Conservation (phyloP, 2,329 filamentous ascomycete species). For the Paecilomyces sp. region DNA sequence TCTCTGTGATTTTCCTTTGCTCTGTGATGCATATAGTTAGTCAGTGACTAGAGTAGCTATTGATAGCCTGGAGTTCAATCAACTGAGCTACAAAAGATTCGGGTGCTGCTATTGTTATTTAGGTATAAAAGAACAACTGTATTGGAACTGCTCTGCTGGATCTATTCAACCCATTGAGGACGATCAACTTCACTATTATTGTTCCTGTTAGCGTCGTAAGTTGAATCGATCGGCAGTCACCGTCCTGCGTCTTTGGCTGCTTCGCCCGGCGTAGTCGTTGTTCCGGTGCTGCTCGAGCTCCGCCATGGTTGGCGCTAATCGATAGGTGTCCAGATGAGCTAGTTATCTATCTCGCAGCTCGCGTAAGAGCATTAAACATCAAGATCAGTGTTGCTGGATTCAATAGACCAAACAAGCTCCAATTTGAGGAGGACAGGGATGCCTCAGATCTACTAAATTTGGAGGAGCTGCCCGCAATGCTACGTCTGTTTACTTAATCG, state of each 20-base stretch:
- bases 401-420: background rate
- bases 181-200: no score
- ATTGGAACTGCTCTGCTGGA: no score
- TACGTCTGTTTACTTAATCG: background rate
- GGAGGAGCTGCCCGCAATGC: background rate
- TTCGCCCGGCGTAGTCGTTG: conserved; percentile 18
- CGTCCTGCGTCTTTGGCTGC: conserved; percentile 24
- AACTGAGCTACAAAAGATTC: background rate
- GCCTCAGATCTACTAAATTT: background rate
- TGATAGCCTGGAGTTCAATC: background rate
- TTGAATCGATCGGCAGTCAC: conserved; percentile 6
- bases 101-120: background rate
- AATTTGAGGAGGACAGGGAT: background rate
- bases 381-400: no score
- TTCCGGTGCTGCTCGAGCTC: conserved; percentile 3
- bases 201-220: background rate
- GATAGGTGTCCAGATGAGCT: conserved; percentile 25
- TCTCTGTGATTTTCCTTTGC: background rate
- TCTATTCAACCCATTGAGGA: no score
- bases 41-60: background rate
- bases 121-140: background rate
- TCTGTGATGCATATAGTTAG: background rate
- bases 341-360: background rate
- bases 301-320: conserved; percentile 8
- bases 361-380: background rate